Conservation (phyloP, 495 filamentous ascomycete species). For the Podospora pseudocomata region DNA sequence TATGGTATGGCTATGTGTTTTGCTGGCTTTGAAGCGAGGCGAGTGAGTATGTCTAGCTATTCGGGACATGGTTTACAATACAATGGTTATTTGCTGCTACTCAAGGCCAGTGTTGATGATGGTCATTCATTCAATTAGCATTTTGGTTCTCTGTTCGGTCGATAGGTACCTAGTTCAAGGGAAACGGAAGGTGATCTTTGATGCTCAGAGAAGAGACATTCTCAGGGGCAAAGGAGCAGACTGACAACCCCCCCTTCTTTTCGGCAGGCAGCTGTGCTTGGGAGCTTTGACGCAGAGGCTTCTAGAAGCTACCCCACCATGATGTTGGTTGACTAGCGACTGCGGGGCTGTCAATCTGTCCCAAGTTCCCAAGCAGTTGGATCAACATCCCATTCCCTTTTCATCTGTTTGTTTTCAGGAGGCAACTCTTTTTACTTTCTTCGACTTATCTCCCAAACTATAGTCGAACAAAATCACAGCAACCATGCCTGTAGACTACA, state of each 20-base stretch:
- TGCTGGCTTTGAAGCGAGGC: not conserved
- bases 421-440: not conserved
- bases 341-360: slow-evolving; percentile 1
- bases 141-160: too few species aligned
- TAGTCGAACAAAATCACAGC: not conserved
- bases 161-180: too few species aligned
- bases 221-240: not conserved
- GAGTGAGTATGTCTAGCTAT: not conserved
- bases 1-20: not conserved
- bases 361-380: slow-evolving; percentile 1
- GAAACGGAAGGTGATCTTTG: too few species aligned
- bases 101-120: not conserved
- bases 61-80: not conserved
- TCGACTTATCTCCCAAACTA: not conserved
- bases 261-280: not conserved
- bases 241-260: not conserved
- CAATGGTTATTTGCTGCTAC: not conserved
- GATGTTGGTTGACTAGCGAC: not conserved
- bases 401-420: not conserved
- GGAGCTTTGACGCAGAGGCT: slow-evolving; percentile 8
- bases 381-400: not conserved
- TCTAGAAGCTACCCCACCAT: slow-evolving; percentile 24
- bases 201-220: not conserved
- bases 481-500: slow-evolving; percentile 88
- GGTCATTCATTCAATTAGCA: too few species aligned